Evolutionary conservation across 345 rosid species (phyloP).

Genomic region (Isatis tinctoria): DNA sequence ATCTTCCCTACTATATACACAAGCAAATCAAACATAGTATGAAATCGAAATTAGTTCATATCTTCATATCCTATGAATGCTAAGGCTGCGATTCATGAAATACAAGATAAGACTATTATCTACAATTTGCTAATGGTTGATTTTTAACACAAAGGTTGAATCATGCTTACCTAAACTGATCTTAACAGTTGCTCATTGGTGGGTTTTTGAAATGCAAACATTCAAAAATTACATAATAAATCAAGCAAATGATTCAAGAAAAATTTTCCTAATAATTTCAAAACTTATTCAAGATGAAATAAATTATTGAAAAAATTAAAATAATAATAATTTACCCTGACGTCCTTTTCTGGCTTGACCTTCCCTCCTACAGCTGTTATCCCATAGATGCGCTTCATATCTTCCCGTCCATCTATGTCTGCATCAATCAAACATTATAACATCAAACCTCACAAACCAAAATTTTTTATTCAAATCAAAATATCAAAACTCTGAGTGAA

Average conservation of each 20-base stretch:
- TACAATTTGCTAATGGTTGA: no score
- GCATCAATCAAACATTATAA: constrained; percentile 15
- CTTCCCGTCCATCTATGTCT: constrained; percentile 98
- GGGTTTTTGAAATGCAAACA: not conserved
- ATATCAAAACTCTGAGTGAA: not conserved
- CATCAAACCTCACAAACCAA: not conserved
- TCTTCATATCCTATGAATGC: no score
- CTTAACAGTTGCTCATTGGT: not conserved
- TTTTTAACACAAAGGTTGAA: not conserved
- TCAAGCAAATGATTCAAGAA: not conserved
- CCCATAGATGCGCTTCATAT: constrained; percentile 99
- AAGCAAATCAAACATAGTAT: not conserved
- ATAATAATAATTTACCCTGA: constrained; percentile 50
- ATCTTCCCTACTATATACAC: not conserved
- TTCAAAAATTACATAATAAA: not conserved
- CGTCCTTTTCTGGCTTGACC: constrained; percentile 99
- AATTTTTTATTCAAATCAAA: not conserved
- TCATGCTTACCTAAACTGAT: not conserved
- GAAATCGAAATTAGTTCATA: no score
- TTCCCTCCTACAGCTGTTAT: constrained; percentile 96
- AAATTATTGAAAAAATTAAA: not conserved
- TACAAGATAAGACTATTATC: not conserved
- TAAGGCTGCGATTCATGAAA: no score
- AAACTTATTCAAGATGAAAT: not conserved
- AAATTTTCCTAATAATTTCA: not conserved